phyloP scores from a whole-genome alignment of 108 stramenopile species.

The Schizochytrium sp. region DNA sequence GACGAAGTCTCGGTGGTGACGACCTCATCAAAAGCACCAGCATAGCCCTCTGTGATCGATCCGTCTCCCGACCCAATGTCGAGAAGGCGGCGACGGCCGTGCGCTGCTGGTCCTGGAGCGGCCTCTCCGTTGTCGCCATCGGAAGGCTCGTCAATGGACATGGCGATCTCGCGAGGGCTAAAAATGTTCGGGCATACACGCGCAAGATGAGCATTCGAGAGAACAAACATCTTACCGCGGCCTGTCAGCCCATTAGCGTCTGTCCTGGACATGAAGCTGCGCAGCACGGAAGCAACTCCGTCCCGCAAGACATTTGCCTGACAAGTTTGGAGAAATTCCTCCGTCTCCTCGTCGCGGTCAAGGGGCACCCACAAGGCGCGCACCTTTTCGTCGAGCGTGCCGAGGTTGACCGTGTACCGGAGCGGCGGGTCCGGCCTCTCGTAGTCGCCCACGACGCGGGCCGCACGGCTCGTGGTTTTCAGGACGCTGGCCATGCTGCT shows the following conservation, averaged over 20 bases:
- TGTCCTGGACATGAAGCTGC: conserved; percentile 8
- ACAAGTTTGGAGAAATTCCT: neutral
- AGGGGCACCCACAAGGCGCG: neutral
- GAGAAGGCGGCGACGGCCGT: neutral
- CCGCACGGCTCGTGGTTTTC: neutral
- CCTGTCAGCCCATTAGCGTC: neutral
- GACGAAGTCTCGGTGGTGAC: conserved; percentile 2
- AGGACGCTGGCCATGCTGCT: neutral
- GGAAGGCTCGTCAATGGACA: too few species aligned
- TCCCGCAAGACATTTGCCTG: neutral
- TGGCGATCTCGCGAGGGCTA: neutral
- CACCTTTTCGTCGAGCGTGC: neutral
- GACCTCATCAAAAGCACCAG: neutral
- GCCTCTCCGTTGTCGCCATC: too few species aligned
- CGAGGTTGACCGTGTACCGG: neutral
- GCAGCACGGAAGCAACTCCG: neutral
- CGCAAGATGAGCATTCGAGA: neutral
- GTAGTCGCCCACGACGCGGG: neutral
- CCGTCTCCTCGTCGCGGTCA: neutral
- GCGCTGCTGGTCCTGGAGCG: too few species aligned
- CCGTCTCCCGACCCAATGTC: neutral
- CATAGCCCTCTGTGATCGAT: neutral
- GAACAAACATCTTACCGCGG: neutral
- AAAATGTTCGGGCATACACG: neutral
- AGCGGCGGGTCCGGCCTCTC: neutral